These are phyloP conservation scores for Brasenia schreberi DNA, from an alignment of 164 flowering plant species.

Conservation along the genomic window DNA sequence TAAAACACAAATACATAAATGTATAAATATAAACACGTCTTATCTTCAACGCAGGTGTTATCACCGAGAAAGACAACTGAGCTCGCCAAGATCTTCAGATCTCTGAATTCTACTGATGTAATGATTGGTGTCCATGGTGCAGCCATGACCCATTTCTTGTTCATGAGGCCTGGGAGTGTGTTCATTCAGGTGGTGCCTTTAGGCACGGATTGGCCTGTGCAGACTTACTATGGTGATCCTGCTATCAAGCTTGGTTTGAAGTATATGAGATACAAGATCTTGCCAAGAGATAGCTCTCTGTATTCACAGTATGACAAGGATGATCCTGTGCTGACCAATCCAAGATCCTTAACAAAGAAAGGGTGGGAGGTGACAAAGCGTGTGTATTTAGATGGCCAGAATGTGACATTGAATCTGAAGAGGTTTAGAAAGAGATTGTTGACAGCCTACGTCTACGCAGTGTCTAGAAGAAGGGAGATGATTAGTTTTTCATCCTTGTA, in stretches of 20 bases:
- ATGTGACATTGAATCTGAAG: conserved; percentile 44
- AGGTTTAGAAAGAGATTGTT: conserved; percentile 47
- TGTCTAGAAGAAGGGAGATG: conserved; percentile 6
- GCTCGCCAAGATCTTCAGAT: conserved; percentile 62
- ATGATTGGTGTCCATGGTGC: conserved; percentile 98
- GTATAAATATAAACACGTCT: no score
- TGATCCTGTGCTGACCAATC: conserved; percentile 66
- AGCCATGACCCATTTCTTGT: conserved; percentile 89
- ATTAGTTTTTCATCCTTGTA: background rate
- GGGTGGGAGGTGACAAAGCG: conserved; percentile 89
- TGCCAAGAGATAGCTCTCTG: conserved; percentile 71
- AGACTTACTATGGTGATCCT: conserved; percentile 78
- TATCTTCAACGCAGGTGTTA: no score
- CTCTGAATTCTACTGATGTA: conserved; percentile 60
- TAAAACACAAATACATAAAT: no score
- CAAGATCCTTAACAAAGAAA: conserved; percentile 36
- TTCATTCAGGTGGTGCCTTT: conserved; percentile 77
- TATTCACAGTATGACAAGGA: conserved; percentile 31
- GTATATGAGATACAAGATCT: conserved; percentile 61
- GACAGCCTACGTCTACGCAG: conserved; percentile 30
- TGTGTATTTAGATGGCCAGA: conserved; percentile 75
- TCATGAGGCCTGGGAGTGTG: conserved; percentile 60
- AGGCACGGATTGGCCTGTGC: conserved; percentile 90
- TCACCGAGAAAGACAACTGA: conserved; percentile 51
- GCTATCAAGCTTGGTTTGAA: conserved; percentile 62